Conservation (phyloP, 495 filamentous ascomycete species). For the Daldinia decipiens region DNA sequence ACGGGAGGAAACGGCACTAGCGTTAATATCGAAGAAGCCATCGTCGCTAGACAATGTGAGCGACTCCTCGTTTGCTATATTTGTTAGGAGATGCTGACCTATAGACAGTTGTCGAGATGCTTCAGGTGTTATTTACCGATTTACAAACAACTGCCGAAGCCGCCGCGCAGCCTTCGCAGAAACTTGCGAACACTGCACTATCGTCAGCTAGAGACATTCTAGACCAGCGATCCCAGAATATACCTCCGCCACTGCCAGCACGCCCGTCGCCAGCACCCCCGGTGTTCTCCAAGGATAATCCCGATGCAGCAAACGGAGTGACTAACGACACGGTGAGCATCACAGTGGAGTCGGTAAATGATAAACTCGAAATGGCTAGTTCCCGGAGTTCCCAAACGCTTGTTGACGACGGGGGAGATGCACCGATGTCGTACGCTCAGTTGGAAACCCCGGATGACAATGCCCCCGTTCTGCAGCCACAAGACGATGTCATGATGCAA, state of each 20-base stretch:
- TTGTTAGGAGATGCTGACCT: slow-evolving; percentile 21
- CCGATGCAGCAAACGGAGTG: background rate
- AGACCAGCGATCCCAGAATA: slow-evolving; percentile 32
- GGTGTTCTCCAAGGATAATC: slow-evolving; percentile 10
- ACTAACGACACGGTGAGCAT: slow-evolving; percentile 30
- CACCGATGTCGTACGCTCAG: slow-evolving; percentile 17
- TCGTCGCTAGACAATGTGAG: slow-evolving; percentile 53
- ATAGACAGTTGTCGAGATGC: slow-evolving; percentile 44
- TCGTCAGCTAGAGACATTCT: slow-evolving; percentile 47
- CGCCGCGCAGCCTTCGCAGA: slow-evolving; percentile 73
- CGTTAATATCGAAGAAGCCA: slow-evolving; percentile 54
- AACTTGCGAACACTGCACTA: slow-evolving; percentile 84
- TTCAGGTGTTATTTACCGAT: slow-evolving; percentile 68
- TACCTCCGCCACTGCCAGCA: slow-evolving; percentile 48
- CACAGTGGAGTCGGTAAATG: slow-evolving; percentile 40
- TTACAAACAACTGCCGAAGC: slow-evolving; percentile 68
- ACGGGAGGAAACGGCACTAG: slow-evolving; percentile 63
- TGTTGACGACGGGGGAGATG: slow-evolving; percentile 52
- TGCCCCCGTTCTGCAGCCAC: background rate
- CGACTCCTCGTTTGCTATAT: background rate
- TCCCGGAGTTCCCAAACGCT: slow-evolving; percentile 57
- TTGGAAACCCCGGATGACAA: slow-evolving; percentile 13
- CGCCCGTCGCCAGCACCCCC: slow-evolving; percentile 47
- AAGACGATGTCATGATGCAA: slow-evolving; percentile 41
- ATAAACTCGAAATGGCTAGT: slow-evolving; percentile 49